phyloP scores from a whole-genome alignment of 768 basidiomycete genomes.

The Rhodotorula diobovata region DNA sequence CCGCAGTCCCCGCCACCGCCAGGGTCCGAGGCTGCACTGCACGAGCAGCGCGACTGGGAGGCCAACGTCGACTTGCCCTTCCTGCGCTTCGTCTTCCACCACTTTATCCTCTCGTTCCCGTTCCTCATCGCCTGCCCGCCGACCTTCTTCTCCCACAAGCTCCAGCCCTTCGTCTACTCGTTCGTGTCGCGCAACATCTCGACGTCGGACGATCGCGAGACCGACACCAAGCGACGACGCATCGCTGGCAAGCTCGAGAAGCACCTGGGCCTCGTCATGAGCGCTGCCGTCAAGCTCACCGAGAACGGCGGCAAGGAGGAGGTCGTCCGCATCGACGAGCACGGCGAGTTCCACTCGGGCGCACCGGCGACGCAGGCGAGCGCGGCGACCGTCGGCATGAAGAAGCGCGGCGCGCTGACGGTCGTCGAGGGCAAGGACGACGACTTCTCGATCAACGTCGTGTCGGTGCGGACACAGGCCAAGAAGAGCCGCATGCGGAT shows the following conservation, averaged over 20 bases:
- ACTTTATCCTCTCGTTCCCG: constrained; percentile 90
- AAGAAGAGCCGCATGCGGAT: constrained; percentile 82
- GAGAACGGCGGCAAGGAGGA: constrained; percentile 66
- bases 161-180: constrained; percentile 87
- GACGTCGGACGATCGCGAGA: constrained; percentile 53
- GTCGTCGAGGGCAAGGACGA: constrained; percentile 50
- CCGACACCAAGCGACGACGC: constrained; percentile 62
- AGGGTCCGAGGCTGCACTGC: constrained; percentile 1
- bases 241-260: constrained; percentile 75
- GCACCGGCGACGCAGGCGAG: constrained; percentile 54
- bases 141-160: constrained; percentile 87
- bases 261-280: constrained; percentile 73
- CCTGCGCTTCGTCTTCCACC: constrained; percentile 79
- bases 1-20: constrained; percentile 11
- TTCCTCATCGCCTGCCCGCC: constrained; percentile 84
- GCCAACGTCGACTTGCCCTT: constrained; percentile 66
- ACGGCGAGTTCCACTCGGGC: constrained; percentile 75
- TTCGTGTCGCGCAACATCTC: constrained; percentile 74
- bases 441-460: constrained; percentile 82
- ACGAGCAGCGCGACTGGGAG: constrained; percentile 29
- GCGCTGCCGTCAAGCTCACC: constrained; percentile 71
- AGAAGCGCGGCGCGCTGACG: constrained; percentile 23
- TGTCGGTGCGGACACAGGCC: constrained; percentile 71
- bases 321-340: constrained; percentile 80
- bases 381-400: constrained; percentile 1